These are phyloP conservation scores for Gyromitra esculenta DNA, from an alignment of 2,329 filamentous ascomycete species.

Conservation along the genomic window DNA sequence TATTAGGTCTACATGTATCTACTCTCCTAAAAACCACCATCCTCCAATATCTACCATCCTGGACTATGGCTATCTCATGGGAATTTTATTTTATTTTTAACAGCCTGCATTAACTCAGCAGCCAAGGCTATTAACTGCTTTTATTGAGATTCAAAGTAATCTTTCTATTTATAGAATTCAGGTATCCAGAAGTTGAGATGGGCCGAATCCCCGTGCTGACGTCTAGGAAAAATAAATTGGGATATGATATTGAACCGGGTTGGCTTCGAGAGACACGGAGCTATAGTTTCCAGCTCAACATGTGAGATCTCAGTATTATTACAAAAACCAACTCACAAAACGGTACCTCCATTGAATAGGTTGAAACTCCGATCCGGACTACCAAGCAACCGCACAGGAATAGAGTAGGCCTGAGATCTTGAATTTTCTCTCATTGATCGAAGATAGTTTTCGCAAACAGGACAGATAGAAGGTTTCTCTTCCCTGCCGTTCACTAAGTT, in stretches of 20 bases:
- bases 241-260: not conserved
- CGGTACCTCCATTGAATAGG: not conserved
- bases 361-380: not conserved
- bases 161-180: not conserved
- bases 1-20: no score
- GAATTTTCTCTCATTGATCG: slow-evolving; percentile 44
- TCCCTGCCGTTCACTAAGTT: slow-evolving; percentile 11
- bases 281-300: not conserved
- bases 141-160: not conserved
- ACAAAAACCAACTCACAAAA: slow-evolving; percentile 6
- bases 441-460: slow-evolving; percentile 35
- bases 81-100: no score
- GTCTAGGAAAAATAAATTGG: not conserved
- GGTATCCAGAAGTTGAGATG: not conserved
- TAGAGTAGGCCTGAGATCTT: slow-evolving; percentile 26
- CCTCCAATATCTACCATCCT: no score
- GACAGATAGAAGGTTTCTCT: slow-evolving; percentile 21
- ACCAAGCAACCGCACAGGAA: not conserved
- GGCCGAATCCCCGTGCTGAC: not conserved
- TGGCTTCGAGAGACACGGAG: not conserved
- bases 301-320: not conserved
- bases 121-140: no score
- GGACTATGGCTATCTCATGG: no score
- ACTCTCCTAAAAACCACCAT: no score
- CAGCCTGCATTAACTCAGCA: no score